Evolutionary conservation across 805 yeast species (phyloP).

Genomic region (Ogataea neopini): DNA sequence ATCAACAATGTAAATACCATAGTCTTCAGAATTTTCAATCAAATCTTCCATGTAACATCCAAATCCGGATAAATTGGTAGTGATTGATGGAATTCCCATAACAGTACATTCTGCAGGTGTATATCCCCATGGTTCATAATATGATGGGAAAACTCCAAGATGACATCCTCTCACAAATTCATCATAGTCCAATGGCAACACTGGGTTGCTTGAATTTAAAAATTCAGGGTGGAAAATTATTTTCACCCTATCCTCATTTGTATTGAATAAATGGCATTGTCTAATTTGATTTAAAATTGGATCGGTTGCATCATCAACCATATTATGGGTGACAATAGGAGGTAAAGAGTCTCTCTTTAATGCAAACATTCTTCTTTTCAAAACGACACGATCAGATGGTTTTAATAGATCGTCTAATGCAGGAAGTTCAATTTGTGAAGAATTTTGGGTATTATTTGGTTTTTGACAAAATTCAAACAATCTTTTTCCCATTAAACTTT

Average conservation of each 20-base stretch:
- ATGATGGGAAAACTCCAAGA: conserved; percentile 96
- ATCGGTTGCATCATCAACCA: conserved; percentile 88
- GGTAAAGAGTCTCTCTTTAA: conserved; percentile 87
- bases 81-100: conserved; percentile 98
- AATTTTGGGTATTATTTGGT: conserved; percentile 45
- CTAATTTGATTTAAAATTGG: conserved; percentile 91
- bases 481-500: conserved; percentile 80
- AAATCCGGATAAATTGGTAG: conserved; percentile 93
- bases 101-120: conserved; percentile 99
- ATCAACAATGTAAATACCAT: conserved; percentile 96
- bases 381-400: conserved; percentile 82
- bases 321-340: conserved; percentile 95
- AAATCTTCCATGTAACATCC: conserved; percentile 99
- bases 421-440: conserved; percentile 51
- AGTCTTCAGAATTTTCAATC: conserved; percentile 90
- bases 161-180: conserved; percentile 98
- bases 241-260: conserved; percentile 87
- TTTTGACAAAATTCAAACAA: conserved; percentile 80
- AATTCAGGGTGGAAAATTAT: conserved; percentile 98
- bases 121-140: conserved; percentile 99
- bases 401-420: conserved; percentile 79
- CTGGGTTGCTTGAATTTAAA: conserved; percentile 91
- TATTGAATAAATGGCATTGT: conserved; percentile 86
- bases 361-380: conserved; percentile 92
- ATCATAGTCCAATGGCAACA: conserved; percentile 89